Percentiles rank a stretch among this genome's conserved stretches.
Evolutionary conservation across 2,329 filamentous ascomycete genomes (phyloP).

Genomic region (Xylariaceae sp.): DNA sequence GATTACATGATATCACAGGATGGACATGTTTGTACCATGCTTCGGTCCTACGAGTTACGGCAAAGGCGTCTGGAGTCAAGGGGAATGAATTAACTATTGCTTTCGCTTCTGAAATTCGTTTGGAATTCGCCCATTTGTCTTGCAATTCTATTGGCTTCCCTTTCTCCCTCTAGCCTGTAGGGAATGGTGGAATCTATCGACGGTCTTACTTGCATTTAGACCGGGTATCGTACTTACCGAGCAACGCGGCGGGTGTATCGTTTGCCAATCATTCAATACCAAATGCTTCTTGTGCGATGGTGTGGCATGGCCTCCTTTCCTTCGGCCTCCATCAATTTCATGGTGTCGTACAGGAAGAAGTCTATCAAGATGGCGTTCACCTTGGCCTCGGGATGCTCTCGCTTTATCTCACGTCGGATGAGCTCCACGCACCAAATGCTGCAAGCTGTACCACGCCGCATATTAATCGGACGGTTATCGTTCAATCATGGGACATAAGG

Average conservation of each 20-base stretch:
- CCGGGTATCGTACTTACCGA: no score
- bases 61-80: conserved; percentile 16
- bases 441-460: conserved; percentile 50
- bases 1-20: no score
- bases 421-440: conserved; percentile 96
- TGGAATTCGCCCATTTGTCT: neutral
- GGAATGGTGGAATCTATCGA: no score
- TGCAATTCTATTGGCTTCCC: conserved; percentile 1
- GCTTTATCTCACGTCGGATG: conserved; percentile 73
- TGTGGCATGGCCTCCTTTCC: conserved; percentile 64
- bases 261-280: conserved; percentile 58
- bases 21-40: neutral
- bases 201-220: no score
- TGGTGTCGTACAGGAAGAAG: conserved; percentile 93
- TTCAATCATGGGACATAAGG: neutral
- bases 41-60: conserved; percentile 6
- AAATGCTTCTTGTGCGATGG: conserved; percentile 87
- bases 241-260: neutral
- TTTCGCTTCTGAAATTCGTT: neutral
- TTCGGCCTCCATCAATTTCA: conserved; percentile 72
- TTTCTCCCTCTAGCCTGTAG: no score
- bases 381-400: conserved; percentile 62
- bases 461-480: conserved; percentile 8
- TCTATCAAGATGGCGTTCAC: conserved; percentile 91
- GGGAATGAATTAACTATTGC: conserved; percentile 4